phyloP scores from a whole-genome alignment of 228 moss, liverwort and hornwort species.

The Sphagnum fallax region DNA sequence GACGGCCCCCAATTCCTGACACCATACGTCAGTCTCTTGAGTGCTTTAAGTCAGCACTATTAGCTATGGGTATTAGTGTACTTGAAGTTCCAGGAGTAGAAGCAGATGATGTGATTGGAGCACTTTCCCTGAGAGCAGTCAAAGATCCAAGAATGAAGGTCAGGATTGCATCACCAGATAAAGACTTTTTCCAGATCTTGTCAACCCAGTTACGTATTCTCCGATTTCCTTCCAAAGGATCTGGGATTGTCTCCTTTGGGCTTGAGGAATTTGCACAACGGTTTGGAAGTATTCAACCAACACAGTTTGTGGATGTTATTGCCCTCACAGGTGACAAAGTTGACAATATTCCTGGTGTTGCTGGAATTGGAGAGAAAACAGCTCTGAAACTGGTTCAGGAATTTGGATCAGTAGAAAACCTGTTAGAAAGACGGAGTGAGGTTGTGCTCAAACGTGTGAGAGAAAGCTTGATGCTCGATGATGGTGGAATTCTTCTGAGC shows the following conservation, averaged over 20 bases:
- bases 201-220: constrained; percentile 61
- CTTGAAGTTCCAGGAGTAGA: constrained; percentile 92
- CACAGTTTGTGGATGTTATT: constrained; percentile 68
- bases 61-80: constrained; percentile 69
- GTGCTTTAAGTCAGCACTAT: constrained; percentile 71
- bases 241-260: constrained; percentile 72
- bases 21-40: constrained; percentile 63
- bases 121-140: constrained; percentile 60
- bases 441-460: constrained; percentile 49
- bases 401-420: constrained; percentile 57
- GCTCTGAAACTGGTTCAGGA: constrained; percentile 63
- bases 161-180: constrained; percentile 71
- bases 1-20: constrained; percentile 68
- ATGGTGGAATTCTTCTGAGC: constrained; percentile 56
- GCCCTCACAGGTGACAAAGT: constrained; percentile 73
- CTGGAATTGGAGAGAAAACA: constrained; percentile 71
- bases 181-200: constrained; percentile 85
- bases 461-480: constrained; percentile 52
- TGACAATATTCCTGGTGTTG: constrained; percentile 79
- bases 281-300: constrained; percentile 54
- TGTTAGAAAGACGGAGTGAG: constrained; percentile 46
- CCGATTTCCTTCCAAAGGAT: constrained; percentile 59
- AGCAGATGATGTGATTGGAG: constrained; percentile 92
- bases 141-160: constrained; percentile 64
- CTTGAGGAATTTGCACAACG: constrained; percentile 60